Conservation (phyloP, 768 basidiomycete species). For the Amylocystis lapponica region DNA sequence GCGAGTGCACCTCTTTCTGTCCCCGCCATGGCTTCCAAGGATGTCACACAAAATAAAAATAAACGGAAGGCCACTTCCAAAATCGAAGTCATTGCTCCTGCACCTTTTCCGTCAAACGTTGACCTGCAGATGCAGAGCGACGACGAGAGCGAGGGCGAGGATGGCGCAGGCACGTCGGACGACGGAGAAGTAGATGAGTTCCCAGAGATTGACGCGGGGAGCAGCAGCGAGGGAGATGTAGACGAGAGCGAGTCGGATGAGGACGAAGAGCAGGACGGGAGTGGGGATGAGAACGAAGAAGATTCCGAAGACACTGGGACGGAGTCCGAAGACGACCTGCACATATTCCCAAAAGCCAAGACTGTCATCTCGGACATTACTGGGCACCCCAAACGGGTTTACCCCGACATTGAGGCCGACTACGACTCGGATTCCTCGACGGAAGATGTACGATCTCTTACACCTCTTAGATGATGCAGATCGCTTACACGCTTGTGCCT, state of each 20-base stretch:
- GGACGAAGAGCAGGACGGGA: constrained; percentile 29
- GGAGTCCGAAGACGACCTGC: constrained; percentile 38
- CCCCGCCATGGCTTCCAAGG: constrained; percentile 27
- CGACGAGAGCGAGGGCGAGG: constrained; percentile 61
- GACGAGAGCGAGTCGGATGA: constrained; percentile 30
- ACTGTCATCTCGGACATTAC: constrained; percentile 75
- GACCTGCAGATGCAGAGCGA: constrained; percentile 70
- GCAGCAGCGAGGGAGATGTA: constrained; percentile 27
- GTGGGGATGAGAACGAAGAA: constrained; percentile 32
- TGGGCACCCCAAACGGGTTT: constrained; percentile 76
- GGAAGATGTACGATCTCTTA: constrained; percentile 63
- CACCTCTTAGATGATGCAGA: constrained; percentile 4
- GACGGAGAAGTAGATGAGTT: constrained; percentile 31
- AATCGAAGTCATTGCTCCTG: constrained; percentile 28
- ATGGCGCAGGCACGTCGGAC: constrained; percentile 25
- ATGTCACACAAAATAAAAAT: constrained; percentile 26
- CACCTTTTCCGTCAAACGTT: constrained; percentile 35
- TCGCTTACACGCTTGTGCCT: constrained; percentile 9
- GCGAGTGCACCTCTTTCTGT: neutral
- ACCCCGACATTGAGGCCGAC: constrained; percentile 84
- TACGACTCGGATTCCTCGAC: constrained; percentile 91
- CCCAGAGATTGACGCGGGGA: constrained; percentile 19
- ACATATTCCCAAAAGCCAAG: constrained; percentile 57
- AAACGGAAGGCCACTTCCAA: constrained; percentile 56
- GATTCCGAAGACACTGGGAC: constrained; percentile 31